phyloP scores from a whole-genome alignment of 2,329 filamentous ascomycete genomes.

The Aspergillus clavatus region DNA sequence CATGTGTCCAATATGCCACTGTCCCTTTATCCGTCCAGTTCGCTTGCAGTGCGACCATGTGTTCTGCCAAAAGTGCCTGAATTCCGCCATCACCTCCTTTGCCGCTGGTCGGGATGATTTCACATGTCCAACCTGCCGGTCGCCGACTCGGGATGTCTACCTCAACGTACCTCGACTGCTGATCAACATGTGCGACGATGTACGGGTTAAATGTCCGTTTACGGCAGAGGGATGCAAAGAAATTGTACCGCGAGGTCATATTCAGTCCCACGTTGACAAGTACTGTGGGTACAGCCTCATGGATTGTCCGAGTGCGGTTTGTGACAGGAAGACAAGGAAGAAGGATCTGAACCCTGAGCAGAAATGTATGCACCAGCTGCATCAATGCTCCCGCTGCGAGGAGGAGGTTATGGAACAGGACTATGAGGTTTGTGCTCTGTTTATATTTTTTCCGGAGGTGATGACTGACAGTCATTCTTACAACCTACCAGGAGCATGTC shows the following conservation, averaged over 20 bases:
- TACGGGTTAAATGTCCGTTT: conserved; percentile 57
- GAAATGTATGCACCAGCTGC: conserved; percentile 51
- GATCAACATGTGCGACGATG: conserved; percentile 58
- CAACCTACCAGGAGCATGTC: conserved; percentile 29
- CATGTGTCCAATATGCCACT: conserved; percentile 61
- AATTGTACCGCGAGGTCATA: conserved; percentile 51
- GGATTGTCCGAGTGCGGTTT: conserved; percentile 48
- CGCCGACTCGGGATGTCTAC: conserved; percentile 35
- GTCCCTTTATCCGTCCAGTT: conserved; percentile 56
- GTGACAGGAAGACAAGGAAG: conserved; percentile 49
- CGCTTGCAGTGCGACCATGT: conserved; percentile 59
- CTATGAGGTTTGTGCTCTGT: conserved; percentile 41
- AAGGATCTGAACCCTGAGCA: conserved; percentile 49
- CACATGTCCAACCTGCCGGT: conserved; percentile 56
- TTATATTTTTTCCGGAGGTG: background rate
- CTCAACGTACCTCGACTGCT: conserved; percentile 51
- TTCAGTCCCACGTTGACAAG: conserved; percentile 56
- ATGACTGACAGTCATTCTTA: conserved; percentile 5
- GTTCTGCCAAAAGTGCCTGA: conserved; percentile 58
- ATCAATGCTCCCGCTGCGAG: conserved; percentile 51
- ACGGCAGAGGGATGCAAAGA: conserved; percentile 50
- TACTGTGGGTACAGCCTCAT: conserved; percentile 55
- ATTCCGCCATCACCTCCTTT: conserved; percentile 42
- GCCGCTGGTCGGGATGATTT: conserved; percentile 30
- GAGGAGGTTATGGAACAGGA: conserved; percentile 51